Conservation (phyloP, 83 land plant genomes). For the Thuja plicata region DNA sequence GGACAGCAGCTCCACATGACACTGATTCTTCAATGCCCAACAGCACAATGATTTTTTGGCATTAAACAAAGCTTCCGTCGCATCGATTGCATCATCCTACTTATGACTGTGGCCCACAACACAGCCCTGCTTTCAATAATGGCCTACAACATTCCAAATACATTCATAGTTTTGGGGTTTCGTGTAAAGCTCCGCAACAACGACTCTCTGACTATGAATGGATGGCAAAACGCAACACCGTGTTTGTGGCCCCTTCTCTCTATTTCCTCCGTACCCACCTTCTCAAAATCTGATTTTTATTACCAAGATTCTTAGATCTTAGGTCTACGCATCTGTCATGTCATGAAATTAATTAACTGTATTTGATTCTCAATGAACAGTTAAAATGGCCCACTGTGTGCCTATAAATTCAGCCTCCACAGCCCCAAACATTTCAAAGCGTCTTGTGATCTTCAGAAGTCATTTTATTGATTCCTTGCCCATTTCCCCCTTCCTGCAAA, state of each 20-base stretch:
- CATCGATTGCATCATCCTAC: neutral
- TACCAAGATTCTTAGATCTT: too few species aligned
- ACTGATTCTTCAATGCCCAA: neutral
- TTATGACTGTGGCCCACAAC: neutral
- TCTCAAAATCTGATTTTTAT: too few species aligned
- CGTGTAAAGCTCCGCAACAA: neutral
- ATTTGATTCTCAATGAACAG: neutral
- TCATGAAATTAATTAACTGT: neutral
- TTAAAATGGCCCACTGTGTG: neutral
- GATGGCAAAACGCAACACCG: neutral
- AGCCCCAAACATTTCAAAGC: neutral
- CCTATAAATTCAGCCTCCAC: neutral
- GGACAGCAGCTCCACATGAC: neutral
- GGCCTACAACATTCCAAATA: neutral
- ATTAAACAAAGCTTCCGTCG: neutral
- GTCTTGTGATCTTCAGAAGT: neutral
- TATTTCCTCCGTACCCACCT: neutral
- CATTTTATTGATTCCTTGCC: neutral
- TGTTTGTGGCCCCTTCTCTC: neutral
- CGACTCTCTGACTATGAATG: neutral
- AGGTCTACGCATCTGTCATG: neutral
- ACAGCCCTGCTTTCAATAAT: neutral
- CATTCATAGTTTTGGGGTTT: neutral
- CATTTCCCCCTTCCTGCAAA: neutral
- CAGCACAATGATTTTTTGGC: neutral